phyloP scores from a whole-genome alignment of 2,329 filamentous ascomycete species.

The Hypomyces perniciosus region DNA sequence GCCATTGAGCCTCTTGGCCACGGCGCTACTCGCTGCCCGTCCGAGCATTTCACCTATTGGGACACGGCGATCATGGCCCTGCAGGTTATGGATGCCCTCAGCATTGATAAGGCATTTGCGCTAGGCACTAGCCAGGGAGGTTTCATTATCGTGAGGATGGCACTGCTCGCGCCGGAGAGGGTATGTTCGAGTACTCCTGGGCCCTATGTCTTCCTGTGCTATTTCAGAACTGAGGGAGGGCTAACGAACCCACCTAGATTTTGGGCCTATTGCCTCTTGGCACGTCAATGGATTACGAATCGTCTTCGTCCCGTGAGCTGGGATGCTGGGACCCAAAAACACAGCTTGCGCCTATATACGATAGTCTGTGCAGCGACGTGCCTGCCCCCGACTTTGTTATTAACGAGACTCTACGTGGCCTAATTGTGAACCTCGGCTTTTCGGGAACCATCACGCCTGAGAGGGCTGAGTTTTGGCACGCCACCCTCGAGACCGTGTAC shows the following conservation, averaged over 20 bases:
- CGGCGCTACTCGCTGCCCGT: constrained; percentile 36
- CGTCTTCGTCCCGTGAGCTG: constrained; percentile 35
- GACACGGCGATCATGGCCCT: constrained; percentile 48
- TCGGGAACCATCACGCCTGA: constrained; percentile 32
- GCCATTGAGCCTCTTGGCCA: constrained; percentile 50
- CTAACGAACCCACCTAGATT: constrained; percentile 30
- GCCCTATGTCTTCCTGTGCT: neutral
- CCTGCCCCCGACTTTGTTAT: constrained; percentile 43
- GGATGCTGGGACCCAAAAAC: constrained; percentile 46
- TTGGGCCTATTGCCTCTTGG: constrained; percentile 42
- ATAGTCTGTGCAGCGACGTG: constrained; percentile 33
- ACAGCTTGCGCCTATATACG: constrained; percentile 35
- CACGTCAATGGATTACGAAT: constrained; percentile 50
- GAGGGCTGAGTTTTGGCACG: constrained; percentile 39
- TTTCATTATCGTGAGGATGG: constrained; percentile 46
- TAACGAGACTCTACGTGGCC: constrained; percentile 39
- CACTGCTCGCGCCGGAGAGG: constrained; percentile 42
- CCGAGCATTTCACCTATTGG: constrained; percentile 50
- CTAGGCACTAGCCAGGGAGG: constrained; percentile 48
- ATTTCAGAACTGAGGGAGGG: neutral
- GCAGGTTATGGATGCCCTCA: constrained; percentile 48
- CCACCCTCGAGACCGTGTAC: constrained; percentile 41
- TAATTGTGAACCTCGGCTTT: constrained; percentile 42
- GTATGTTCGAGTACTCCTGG: constrained; percentile 24
- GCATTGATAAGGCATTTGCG: constrained; percentile 42